Base-by-base conservation (phyloP, 2,329 filamentous ascomycete genomes). In the Pseudogymnoascus sp. region DNA sequence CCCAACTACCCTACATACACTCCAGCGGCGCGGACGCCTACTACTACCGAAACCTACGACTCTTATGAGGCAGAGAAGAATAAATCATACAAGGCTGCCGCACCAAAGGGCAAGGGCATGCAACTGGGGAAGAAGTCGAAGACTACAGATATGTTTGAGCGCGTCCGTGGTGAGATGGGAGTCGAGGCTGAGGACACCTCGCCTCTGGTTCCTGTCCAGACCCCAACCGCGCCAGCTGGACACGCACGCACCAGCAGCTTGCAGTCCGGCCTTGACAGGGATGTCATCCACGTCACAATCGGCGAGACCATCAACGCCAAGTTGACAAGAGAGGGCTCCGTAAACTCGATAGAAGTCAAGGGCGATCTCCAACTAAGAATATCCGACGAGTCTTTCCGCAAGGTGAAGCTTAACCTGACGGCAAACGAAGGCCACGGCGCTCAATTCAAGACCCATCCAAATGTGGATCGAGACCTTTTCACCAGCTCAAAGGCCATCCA, bases 121-220 rank as follows among this genome's bases (percentile, higher is more conserved):
- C 93, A 98, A 77, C 82, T 99, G 64, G 95, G 95, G 78, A 98
- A 98, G 82, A 99, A 99, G 80, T 96, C 91, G 66, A 98, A 98
- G 81, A 93, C 91, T 21, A 96, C 90, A 31, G 93, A 96, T 76
- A 96, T 98, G 83, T 98, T 96, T 75, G 93, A 98, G 78, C 90
- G 93, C 72, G 93, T 99, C 36, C 89, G 92, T 69, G 91, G 90
- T 65, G 93, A 98, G 69, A 83, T 98, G 74, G 93, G 92, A n/a
- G 84, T 88, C 39, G 92, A 96, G 73, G 86, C 86, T 39, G 92
- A 96, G 74, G 88, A 92, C 65, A 79, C 79, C 61, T 78, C 78
- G 45, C 92, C 92, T 39, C 82, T 96, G 25, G 87, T 93, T 16
- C 79, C 71, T 67, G 79, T 75, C 73, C 80, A 68, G 72, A 70